phyloP scores from a whole-genome alignment of 768 basidiomycete genomes.

The Steccherinum ochraceum region DNA sequence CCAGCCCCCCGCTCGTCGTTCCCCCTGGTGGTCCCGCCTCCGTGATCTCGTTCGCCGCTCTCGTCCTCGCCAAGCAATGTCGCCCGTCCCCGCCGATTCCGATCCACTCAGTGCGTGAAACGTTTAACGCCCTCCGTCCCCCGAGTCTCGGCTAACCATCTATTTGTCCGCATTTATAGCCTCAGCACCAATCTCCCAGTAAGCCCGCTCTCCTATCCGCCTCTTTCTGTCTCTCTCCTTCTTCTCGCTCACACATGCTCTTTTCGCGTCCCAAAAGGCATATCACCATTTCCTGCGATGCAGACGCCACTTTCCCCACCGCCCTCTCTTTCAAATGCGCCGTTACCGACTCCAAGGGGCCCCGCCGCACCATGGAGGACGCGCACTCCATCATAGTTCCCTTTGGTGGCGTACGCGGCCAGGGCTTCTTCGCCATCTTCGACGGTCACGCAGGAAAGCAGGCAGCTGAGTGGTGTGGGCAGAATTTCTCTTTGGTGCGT shows the following conservation, averaged over 20 bases:
- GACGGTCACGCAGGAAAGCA: slow-evolving; percentile 99
- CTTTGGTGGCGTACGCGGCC: slow-evolving; percentile 84
- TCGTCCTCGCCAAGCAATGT: background rate
- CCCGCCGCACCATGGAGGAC: slow-evolving; percentile 94
- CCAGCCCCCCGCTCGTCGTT: background rate
- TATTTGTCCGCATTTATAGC: background rate
- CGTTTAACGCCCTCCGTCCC: background rate
- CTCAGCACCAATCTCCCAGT: background rate
- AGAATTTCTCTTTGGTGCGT: slow-evolving; percentile 86
- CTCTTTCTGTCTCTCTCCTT: background rate
- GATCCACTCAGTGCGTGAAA: background rate
- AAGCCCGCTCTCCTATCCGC: background rate
- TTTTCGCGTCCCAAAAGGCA: background rate
- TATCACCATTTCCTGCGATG: background rate
- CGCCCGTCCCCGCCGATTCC: background rate
- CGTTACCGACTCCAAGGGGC: slow-evolving; percentile 81
- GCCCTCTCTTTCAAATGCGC: slow-evolving; percentile 34
- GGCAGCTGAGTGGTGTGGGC: slow-evolving; percentile 98
- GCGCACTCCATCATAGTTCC: slow-evolving; percentile 95
- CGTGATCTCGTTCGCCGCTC: background rate
- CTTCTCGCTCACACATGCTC: background rate
- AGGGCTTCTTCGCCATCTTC: slow-evolving; percentile 97
- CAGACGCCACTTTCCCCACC: slow-evolving; percentile 5
- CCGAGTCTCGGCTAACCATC: background rate
- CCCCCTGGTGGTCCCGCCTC: too few species aligned